Percentiles rank a stretch among this genome's conserved stretches.
Evolutionary conservation across 768 basidiomycete species (phyloP).

Genomic region (Agaricus sinodeliciosus): DNA sequence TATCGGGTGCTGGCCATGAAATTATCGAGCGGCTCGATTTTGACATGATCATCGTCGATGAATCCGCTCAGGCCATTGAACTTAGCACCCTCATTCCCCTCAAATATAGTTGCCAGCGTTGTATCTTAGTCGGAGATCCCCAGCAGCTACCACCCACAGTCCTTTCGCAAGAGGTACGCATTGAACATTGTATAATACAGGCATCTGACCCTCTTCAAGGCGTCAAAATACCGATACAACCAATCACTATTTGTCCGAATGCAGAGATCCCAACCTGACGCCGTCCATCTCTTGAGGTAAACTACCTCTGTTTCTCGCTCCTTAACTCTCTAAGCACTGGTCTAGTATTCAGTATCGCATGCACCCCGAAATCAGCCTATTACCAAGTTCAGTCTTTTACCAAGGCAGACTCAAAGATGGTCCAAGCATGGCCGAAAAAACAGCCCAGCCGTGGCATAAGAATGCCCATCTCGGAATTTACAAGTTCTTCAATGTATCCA

Average conservation of each 20-base stretch:
- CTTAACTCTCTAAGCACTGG: neutral
- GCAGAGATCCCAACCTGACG: slow-evolving; percentile 70
- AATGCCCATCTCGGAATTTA: slow-evolving; percentile 77
- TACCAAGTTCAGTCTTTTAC: slow-evolving; percentile 90
- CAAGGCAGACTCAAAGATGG: slow-evolving; percentile 75
- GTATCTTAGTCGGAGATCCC: slow-evolving; percentile 94
- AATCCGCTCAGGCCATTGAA: slow-evolving; percentile 96
- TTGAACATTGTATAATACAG: neutral
- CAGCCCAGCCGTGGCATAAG: slow-evolving; percentile 79
- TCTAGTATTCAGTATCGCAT: slow-evolving; percentile 97
- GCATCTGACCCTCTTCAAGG: slow-evolving; percentile 31
- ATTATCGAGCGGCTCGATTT: slow-evolving; percentile 78
- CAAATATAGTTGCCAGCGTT: slow-evolving; percentile 76
- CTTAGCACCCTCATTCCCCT: slow-evolving; percentile 92
- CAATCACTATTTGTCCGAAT: slow-evolving; percentile 92
- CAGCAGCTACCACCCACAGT: slow-evolving; percentile 93
- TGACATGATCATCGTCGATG: slow-evolving; percentile 95
- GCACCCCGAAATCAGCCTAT: slow-evolving; percentile 90
- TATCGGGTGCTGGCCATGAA: slow-evolving; percentile 92
- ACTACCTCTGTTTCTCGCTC: slow-evolving; percentile 10
- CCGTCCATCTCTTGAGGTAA: slow-evolving; percentile 87
- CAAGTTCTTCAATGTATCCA: slow-evolving; percentile 77
- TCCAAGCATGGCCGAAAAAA: slow-evolving; percentile 80
- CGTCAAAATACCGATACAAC: slow-evolving; percentile 69
- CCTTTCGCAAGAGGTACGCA: slow-evolving; percentile 37